Percentiles rank a stretch among this genome's conserved stretches.
Conservation (phyloP, 2,329 filamentous ascomycete genomes). For the Talaromyces albobiverticillius region DNA sequence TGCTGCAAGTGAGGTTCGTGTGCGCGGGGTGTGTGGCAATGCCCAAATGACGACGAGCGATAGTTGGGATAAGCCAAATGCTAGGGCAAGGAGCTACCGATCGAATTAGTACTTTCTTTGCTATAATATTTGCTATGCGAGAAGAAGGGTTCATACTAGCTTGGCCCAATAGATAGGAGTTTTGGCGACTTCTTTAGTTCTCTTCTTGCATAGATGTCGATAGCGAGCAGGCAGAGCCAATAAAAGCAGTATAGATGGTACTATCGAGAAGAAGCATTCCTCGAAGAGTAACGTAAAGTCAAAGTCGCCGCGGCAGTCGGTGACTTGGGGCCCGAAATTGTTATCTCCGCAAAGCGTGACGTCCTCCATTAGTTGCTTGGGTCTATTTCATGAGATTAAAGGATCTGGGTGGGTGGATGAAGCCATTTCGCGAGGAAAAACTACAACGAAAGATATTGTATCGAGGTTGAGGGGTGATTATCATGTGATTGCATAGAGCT, state of each 20-base stretch:
- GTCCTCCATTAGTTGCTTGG: slow-evolving; percentile 8
- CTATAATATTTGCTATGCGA: neutral
- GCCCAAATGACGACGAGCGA: neutral
- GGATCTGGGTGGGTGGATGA: too few species aligned
- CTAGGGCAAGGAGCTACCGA: slow-evolving; percentile 1
- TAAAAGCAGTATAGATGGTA: neutral
- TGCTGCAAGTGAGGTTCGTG: neutral
- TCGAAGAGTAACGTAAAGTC: slow-evolving; percentile 13
- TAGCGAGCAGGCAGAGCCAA: neutral
- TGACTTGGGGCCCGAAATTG: slow-evolving; percentile 3
- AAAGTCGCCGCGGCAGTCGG: neutral
- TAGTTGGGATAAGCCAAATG: neutral
- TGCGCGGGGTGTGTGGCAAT: slow-evolving; percentile 6
- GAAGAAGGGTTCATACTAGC: neutral
- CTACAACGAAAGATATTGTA: too few species aligned
- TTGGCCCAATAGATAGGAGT: slow-evolving; percentile 7
- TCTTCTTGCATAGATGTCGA: slow-evolving; percentile 1
- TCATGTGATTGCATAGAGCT: too few species aligned
- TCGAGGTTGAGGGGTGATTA: too few species aligned
- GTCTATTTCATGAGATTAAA: too few species aligned
- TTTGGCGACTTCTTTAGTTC: neutral
- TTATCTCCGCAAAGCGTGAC: neutral
- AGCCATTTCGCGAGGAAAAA: too few species aligned
- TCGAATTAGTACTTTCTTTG: neutral
- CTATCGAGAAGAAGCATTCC: slow-evolving; percentile 4